Evolutionary conservation across 257 asterid genomes (phyloP).

Genomic region (Solanum virginianum): DNA sequence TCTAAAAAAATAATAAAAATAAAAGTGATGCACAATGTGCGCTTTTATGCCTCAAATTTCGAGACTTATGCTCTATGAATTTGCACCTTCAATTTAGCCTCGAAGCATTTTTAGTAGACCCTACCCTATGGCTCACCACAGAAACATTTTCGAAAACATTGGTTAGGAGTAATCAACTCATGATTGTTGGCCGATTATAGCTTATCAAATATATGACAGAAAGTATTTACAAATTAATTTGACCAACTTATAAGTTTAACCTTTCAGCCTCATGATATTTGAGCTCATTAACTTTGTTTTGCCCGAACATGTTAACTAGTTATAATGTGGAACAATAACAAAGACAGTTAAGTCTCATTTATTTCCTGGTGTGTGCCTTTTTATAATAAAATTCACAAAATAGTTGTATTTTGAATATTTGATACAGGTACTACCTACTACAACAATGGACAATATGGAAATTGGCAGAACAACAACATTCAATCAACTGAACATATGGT

Average conservation of each 20-base stretch:
- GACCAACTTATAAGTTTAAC: not conserved
- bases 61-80: no score
- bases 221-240: not conserved
- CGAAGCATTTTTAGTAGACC: no score
- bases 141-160: not conserved
- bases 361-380: not conserved
- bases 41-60: no score
- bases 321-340: not conserved
- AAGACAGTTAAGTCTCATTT: not conserved
- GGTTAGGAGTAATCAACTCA: not conserved
- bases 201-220: not conserved
- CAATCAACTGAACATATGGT: slow-evolving; percentile 26
- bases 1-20: no score
- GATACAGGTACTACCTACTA: slow-evolving; percentile 10
- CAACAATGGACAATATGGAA: slow-evolving; percentile 18
- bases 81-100: no score
- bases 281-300: not conserved
- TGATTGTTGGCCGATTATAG: not conserved
- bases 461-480: slow-evolving; percentile 22
- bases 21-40: no score
- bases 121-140: no score
- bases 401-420: slow-evolving; percentile 9
- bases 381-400: not conserved
- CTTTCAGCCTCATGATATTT: not conserved
- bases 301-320: not conserved